A percentile compares a stretch with the other conserved stretches of the same genome.
Conservation (phyloP, 257 asterid species). For the Ballota nigra region DNA sequence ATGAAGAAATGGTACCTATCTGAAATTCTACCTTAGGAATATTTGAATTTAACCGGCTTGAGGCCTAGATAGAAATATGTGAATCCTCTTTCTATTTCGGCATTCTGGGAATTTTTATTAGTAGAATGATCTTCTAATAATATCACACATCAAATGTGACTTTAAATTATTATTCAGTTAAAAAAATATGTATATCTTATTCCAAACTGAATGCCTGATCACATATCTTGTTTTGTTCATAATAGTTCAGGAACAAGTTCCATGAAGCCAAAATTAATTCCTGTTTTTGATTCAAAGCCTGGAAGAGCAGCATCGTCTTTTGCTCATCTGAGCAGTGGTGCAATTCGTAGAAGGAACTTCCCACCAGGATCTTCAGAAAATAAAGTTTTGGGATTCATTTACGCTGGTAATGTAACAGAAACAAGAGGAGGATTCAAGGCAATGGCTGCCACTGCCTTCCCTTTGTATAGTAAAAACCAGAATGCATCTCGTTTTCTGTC, state of each 20-base stretch:
- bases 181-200: not conserved
- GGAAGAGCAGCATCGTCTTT: slow-evolving; percentile 23
- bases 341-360: slow-evolving; percentile 24
- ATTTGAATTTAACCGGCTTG: no score
- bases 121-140: not conserved
- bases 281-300: slow-evolving; percentile 23
- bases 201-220: not conserved
- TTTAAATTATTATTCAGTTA: not conserved
- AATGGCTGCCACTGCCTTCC: slow-evolving; percentile 31
- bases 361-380: slow-evolving; percentile 14
- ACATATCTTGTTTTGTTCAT: not conserved
- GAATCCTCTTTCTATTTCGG: not conserved
- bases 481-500: slow-evolving; percentile 1
- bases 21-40: no score
- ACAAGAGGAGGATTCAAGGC: slow-evolving; percentile 27
- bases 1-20: not conserved
- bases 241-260: slow-evolving; percentile 27
- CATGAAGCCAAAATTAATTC: slow-evolving; percentile 22
- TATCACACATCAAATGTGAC: not conserved
- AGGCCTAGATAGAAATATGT: no score
- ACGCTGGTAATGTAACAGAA: slow-evolving; percentile 23
- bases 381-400: slow-evolving; percentile 25
- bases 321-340: slow-evolving; percentile 20
- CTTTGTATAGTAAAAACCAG: slow-evolving; percentile 15
- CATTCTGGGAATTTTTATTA: not conserved